Evolutionary conservation across 2,329 filamentous ascomycete species (phyloP), one percentile per base, ranked within the genome.

Genomic region (Phialophora tarda): DNA sequence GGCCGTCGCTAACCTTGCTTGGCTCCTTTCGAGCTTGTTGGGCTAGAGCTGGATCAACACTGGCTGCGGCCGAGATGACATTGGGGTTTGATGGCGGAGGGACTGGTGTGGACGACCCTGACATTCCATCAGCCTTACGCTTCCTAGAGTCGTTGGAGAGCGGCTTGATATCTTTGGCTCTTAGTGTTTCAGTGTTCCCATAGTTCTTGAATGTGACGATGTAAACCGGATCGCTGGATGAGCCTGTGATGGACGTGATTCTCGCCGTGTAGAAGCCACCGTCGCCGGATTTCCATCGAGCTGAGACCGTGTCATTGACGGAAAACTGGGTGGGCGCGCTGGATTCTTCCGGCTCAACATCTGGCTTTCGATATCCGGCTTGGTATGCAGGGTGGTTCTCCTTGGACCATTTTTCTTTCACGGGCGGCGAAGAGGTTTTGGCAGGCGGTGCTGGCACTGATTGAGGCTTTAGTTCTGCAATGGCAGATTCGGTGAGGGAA

Each of bases 121-220:
- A 85, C 69, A 86, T 87, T 73, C 86, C 88, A 80, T 97, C 93
- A 78, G 92, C 91, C 81, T 97, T 96, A 76, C 92, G 88, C 83
- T 97, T 88, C 76, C 84, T 93, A 72, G 85, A 85, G 74, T 87
- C 84, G 79, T 86, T 89, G 59, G 87, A 86, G 41, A 95, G 81
- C 59, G 93, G 91, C 74, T 91, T 89, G 71, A 97, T 91, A 75
- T 98, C 93, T 78, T 90, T 89, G 68, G 90, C 88, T 67, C 89
- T 87, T 67, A 96, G 80, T 38, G 91, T 95, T 78, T 97, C 93
- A 54, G 90, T 92, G 24, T 86, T 92, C 38, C 70, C 70, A 80
- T 98, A 98, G 74, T 88, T 91, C 80, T 96, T 94, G 84, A 98
- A 99, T 73, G 91, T 95, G 78, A 99, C 93, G 56, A 92, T 90